Evolutionary conservation across 345 rosid species (phyloP).

Genomic region (Zanthoxylum bungeanum): DNA sequence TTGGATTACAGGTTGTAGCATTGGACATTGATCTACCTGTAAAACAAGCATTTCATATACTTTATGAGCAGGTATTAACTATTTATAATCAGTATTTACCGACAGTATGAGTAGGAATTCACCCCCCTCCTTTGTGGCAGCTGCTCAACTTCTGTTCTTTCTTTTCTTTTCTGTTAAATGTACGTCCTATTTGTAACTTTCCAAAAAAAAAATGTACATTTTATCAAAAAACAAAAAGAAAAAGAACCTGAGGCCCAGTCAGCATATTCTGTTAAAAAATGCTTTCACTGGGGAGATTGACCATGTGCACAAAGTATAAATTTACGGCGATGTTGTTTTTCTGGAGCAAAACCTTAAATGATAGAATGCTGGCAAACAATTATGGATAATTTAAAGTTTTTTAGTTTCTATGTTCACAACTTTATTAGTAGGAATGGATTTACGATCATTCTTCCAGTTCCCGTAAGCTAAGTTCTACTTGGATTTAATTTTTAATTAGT

Average conservation of each 20-base stretch:
- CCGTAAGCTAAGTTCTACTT: background rate
- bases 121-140: background rate
- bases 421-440: background rate
- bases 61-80: slow-evolving; percentile 63
- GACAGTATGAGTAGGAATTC: background rate
- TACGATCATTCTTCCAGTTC: background rate
- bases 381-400: background rate
- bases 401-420: background rate
- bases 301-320: background rate
- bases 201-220: background rate
- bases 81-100: slow-evolving; percentile 17
- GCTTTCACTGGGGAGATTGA: background rate
- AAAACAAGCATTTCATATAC: slow-evolving; percentile 57
- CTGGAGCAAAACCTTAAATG: background rate
- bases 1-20: slow-evolving; percentile 46
- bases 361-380: background rate
- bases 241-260: background rate
- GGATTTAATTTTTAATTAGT: background rate
- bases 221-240: background rate
- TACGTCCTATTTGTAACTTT: background rate
- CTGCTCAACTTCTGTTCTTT: background rate
- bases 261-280: background rate
- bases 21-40: slow-evolving; percentile 56
- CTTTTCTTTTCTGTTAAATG: background rate
- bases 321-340: background rate